Conservation (phyloP, 2,329 filamentous ascomycete species). For the Botrytis cinerea region DNA sequence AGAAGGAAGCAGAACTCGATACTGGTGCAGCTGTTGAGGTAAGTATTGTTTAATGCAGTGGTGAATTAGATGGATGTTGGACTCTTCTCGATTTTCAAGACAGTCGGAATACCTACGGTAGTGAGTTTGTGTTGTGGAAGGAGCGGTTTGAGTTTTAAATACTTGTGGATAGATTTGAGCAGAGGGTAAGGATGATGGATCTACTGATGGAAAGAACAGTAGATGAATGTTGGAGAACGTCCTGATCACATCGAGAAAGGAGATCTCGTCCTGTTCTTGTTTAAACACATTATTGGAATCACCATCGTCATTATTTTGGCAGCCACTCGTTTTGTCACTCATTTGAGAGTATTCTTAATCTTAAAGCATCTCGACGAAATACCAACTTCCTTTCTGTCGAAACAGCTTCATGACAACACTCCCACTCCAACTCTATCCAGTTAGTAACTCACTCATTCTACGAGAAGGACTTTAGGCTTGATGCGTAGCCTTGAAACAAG, state of each 20-base stretch:
- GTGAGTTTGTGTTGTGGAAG: not conserved
- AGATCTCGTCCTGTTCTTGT: accelerated
- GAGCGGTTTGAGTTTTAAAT: not conserved
- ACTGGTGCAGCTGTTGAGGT: no score
- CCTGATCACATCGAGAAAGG: no score
- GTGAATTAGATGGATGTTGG: no score
- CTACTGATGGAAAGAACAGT: not conserved
- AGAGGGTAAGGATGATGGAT: not conserved
- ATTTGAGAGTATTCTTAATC: not conserved
- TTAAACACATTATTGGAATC: not conserved
- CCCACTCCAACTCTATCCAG: not conserved
- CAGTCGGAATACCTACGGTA: not conserved
- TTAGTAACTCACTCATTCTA: not conserved
- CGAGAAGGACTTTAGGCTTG: not conserved
- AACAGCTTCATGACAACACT: not conserved
- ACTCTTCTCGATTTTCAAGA: not conserved
- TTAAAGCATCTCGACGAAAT: not conserved
- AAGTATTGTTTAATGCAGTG: no score
- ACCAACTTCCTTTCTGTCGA: not conserved
- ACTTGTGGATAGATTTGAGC: not conserved
- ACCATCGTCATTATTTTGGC: not conserved
- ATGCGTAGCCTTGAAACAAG: not conserved
- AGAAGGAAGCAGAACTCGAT: no score
- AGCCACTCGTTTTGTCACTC: conserved; percentile 1
- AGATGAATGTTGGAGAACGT: not conserved